These are phyloP conservation scores for Tilletia horrida DNA, from an alignment of 1,284 basidiomycete genomes.

Conservation along the genomic window DNA sequence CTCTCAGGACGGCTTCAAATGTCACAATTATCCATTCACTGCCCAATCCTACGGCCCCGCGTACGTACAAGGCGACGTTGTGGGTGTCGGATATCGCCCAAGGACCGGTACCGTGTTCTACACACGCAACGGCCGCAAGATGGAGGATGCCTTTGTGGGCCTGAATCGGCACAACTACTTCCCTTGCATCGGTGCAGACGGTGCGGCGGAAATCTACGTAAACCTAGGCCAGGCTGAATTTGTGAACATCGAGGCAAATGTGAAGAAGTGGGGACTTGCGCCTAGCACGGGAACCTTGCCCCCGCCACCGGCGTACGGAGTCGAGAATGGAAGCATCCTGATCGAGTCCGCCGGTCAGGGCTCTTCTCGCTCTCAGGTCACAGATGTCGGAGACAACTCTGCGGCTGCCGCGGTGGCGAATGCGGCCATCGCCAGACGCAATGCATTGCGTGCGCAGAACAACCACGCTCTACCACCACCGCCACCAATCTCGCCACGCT, in stretches of 20 bases:
- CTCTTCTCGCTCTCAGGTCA: conserved; percentile 14
- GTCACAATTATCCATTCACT: conserved; percentile 94
- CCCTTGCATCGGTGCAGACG: conserved; percentile 52
- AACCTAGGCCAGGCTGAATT: conserved; percentile 55
- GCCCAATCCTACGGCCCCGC: conserved; percentile 77
- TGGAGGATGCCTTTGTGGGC: conserved; percentile 53
- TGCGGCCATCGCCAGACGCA: conserved; percentile 3
- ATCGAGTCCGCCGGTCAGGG: conserved; percentile 37
- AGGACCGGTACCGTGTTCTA: conserved; percentile 53
- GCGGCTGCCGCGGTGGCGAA: conserved; percentile 5
- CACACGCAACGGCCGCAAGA: conserved; percentile 51
- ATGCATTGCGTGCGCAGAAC: conserved; percentile 14
- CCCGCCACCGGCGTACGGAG: conserved; percentile 53
- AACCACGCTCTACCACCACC: conserved; percentile 15
- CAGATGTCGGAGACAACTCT: neutral
- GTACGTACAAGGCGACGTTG: conserved; percentile 72
- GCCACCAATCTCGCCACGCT: neutral
- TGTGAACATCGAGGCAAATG: conserved; percentile 54
- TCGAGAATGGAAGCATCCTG: conserved; percentile 53
- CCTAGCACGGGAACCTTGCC: conserved; percentile 54
- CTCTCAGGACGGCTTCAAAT: conserved; percentile 87
- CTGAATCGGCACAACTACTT: conserved; percentile 52
- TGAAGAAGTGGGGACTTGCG: conserved; percentile 54
- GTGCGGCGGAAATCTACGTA: conserved; percentile 51
- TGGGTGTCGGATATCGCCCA: conserved; percentile 53